These are phyloP conservation scores for Chalciporus piperatoides DNA, from an alignment of 1,284 basidiomycete species.

Conservation along the genomic window DNA sequence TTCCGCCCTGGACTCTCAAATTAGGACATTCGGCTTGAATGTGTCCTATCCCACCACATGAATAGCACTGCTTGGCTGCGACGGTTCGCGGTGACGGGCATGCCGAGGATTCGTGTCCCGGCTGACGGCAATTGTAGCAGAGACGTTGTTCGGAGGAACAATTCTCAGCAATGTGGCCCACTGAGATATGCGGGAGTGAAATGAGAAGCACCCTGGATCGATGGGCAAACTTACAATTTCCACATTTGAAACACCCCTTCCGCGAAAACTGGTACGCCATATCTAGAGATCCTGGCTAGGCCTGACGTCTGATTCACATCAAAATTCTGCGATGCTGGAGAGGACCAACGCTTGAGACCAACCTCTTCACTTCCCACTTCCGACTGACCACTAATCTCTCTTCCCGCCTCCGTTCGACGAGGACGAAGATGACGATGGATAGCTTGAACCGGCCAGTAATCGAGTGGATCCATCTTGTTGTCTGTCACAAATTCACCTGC, in stretches of 20 bases:
- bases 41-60: constrained; percentile 73
- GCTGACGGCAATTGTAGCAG: constrained; percentile 90
- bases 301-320: constrained; percentile 21
- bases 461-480: constrained; percentile 9
- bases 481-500: constrained; percentile 28
- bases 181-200: constrained; percentile 38
- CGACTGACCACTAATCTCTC: constrained; percentile 42
- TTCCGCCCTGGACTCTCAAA: constrained; percentile 59
- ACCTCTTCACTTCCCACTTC: constrained; percentile 44
- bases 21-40: constrained; percentile 85
- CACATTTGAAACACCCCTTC: constrained; percentile 87
- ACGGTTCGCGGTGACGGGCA: constrained; percentile 81
- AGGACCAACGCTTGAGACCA: constrained; percentile 10
- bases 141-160: constrained; percentile 83
- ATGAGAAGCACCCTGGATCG: constrained; percentile 18
- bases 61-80: constrained; percentile 55
- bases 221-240: constrained; percentile 58
- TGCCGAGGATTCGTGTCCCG: constrained; percentile 85
- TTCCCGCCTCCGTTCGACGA: constrained; percentile 41
- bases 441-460: constrained; percentile 23
- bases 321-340: constrained; percentile 5
- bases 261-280: constrained; percentile 79
- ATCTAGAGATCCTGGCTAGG: constrained; percentile 31
- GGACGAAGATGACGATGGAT: constrained; percentile 40
- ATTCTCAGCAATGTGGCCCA: constrained; percentile 88